Conservation (phyloP, 192 early-diverging fungal genomes). For the Umbelopsis isabellina region DNA sequence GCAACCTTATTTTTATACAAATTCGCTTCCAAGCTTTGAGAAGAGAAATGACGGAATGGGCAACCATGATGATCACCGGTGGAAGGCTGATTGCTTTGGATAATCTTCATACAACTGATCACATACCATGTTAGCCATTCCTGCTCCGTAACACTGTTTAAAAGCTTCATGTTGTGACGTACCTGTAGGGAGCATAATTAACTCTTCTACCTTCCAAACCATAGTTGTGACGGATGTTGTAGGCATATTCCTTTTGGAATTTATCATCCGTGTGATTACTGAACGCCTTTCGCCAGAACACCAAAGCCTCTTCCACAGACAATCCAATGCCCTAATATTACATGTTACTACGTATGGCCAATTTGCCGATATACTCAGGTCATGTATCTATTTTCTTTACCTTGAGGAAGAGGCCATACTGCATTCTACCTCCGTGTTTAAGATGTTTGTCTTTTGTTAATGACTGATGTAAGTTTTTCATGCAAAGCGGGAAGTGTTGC, state of each 20-base stretch:
- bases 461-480: slow-evolving; percentile 78
- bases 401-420: slow-evolving; percentile 94
- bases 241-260: slow-evolving; percentile 92
- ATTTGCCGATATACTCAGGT: neutral
- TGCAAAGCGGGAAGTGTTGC: slow-evolving; percentile 88
- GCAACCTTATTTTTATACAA: slow-evolving; percentile 60
- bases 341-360: neutral
- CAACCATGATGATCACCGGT: slow-evolving; percentile 93
- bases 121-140: neutral
- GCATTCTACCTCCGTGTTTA: slow-evolving; percentile 86
- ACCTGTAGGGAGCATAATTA: slow-evolving; percentile 77
- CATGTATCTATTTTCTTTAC: slow-evolving; percentile 7
- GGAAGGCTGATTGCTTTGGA: slow-evolving; percentile 76
- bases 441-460: slow-evolving; percentile 80
- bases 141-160: neutral
- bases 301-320: slow-evolving; percentile 83
- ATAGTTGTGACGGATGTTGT: slow-evolving; percentile 96
- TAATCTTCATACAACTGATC: slow-evolving; percentile 82
- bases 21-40: slow-evolving; percentile 63
- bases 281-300: slow-evolving; percentile 92
- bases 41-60: slow-evolving; percentile 86
- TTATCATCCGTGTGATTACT: slow-evolving; percentile 79
- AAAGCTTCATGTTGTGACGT: slow-evolving; percentile 9
- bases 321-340: slow-evolving; percentile 75
- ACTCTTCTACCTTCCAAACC: slow-evolving; percentile 90